Evolutionary conservation across 164 flowering plant genomes (phyloP), one percentile per base, ranked within the genome.

Genomic region (Sedum album): DNA sequence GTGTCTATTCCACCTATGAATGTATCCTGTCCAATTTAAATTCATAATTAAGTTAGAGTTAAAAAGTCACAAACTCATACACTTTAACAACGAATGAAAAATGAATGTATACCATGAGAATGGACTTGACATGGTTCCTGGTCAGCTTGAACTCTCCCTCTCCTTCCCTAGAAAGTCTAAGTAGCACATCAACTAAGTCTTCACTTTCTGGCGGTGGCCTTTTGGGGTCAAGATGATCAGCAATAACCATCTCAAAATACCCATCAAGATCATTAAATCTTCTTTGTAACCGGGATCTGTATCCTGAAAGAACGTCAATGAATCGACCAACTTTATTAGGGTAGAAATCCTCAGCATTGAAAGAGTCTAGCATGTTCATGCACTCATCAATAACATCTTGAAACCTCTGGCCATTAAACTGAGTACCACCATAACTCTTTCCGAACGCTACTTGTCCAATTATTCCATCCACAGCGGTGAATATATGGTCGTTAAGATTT

Each of bases 1-100:
- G 74, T 72, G 42, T 72, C 70, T 35, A 61, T 67, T 1, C 70
- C 74, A 3, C 60, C 74, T 13, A 67, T 18, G 42, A 71, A 71
- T 23, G 60, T 65, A 20, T 71, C n/a, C 74, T 71, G 74, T 60
- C 60, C 31, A 74, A 26, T 31, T 66, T 48, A 18, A 74, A 39
- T 18, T 49, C 55, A 49, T 23, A 49, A 18, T n/a, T n/a, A n/a
- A n/a, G 10, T 5, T 1, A 1, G 51, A 53, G 10, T 15, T 6
- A 1, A 14, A n/a, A n/a, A 33, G 15, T 3, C 38, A 2, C 49
- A 25, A 8, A 5, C 11, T 41, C 15, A 41, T 8, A 9, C 46
- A 5, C 39, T 36, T 9, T 21, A 8, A 18, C 28, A 1, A 5
- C 4, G 25, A 26, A 39, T 6, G 46, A 35, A 33, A 15, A 42